Conservation (phyloP, 2,329 filamentous ascomycete genomes). For the Phialophora expanda region DNA sequence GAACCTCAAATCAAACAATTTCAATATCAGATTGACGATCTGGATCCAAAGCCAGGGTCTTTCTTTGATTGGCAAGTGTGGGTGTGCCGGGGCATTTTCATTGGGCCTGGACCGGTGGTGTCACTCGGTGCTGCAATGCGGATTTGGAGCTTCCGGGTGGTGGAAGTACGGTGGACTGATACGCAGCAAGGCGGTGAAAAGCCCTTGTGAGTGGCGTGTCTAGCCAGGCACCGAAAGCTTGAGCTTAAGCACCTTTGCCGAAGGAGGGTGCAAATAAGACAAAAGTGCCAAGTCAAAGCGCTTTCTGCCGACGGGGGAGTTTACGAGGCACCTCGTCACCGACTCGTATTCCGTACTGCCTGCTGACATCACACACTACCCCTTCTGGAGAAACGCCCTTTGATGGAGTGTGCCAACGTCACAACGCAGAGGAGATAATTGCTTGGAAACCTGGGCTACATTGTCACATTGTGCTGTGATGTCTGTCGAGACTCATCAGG, state of each 20-base stretch:
- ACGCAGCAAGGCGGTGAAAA: conserved; percentile 8
- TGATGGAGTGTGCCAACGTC: neutral
- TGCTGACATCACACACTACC: neutral
- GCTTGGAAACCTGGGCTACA: neutral
- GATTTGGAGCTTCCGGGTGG: conserved; percentile 21
- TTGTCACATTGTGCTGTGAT: neutral
- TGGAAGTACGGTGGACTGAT: conserved; percentile 29
- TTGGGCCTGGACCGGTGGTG: conserved; percentile 31
- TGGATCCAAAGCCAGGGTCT: conserved; percentile 6
- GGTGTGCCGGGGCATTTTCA: conserved; percentile 23
- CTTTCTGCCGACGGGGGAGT: neutral
- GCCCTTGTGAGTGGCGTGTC: conserved; percentile 6
- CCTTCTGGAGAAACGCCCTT: neutral
- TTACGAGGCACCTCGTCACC: neutral
- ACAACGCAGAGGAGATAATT: neutral
- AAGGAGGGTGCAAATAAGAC: neutral
- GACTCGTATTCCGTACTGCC: no score
- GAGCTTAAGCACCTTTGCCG: neutral
- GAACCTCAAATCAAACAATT: conserved; percentile 15
- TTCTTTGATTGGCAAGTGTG: conserved; percentile 26
- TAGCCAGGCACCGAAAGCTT: conserved; percentile 7
- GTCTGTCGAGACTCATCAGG: neutral
- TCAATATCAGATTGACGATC: conserved; percentile 13
- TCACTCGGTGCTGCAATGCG: conserved; percentile 32
- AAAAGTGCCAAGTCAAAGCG: neutral